Conservation (phyloP, 2,329 filamentous ascomycete genomes). For the Ophiocordyceps camponoti-rufipedis region DNA sequence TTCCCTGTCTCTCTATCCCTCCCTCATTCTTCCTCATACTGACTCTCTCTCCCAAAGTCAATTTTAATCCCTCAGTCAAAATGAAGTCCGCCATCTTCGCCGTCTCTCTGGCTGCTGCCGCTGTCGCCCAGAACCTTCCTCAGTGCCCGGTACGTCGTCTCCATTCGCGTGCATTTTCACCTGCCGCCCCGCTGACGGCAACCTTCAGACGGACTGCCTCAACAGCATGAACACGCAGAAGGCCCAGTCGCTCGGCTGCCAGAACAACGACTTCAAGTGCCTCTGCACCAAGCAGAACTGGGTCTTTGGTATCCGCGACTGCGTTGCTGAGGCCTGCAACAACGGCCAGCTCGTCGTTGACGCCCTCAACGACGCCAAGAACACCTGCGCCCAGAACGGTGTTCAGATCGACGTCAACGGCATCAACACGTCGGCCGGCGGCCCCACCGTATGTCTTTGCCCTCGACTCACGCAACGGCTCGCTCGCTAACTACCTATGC, state of each 20-base stretch:
- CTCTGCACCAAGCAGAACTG: conserved; percentile 29
- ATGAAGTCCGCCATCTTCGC: conserved; percentile 32
- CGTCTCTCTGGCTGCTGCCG: conserved; percentile 21
- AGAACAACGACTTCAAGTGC: conserved; percentile 20
- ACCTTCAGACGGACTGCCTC: conserved; percentile 25
- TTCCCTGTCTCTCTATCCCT: neutral
- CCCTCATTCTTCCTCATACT: neutral
- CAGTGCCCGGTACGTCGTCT: conserved; percentile 34
- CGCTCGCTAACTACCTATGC: too few relatives aligned
- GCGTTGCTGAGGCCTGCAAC: conserved; percentile 24
- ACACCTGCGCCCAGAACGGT: conserved; percentile 17
- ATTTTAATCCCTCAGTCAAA: conserved; percentile 12
- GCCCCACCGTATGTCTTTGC: neutral
- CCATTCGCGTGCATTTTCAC: neutral
- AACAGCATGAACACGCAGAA: conserved; percentile 29
- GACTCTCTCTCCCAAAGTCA: neutral
- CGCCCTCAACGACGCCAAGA: conserved; percentile 20
- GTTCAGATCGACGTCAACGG: conserved; percentile 3
- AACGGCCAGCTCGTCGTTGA: conserved; percentile 12
- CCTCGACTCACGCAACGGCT: neutral
- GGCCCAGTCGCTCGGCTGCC: conserved; percentile 26
- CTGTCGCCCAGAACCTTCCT: conserved; percentile 26
- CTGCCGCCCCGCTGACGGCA: neutral
- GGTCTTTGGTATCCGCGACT: conserved; percentile 31
- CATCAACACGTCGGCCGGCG: neutral